These are phyloP conservation scores for Solanum acaule DNA, from an alignment of 257 asterid species.

Conservation along the genomic window DNA sequence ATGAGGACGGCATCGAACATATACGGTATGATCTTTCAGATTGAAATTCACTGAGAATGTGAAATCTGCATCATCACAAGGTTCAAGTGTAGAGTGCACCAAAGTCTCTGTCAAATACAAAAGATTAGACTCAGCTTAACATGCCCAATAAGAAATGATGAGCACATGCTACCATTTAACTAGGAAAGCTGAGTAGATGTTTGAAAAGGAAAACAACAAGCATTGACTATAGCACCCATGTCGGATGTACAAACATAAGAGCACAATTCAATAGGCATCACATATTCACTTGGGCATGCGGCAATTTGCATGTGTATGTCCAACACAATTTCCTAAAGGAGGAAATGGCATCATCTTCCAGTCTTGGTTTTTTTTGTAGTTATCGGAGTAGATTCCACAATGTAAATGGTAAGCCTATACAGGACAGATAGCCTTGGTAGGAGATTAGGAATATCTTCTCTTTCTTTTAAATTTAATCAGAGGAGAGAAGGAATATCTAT, in stretches of 20 bases:
- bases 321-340: neutral
- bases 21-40: slow-evolving; percentile 60
- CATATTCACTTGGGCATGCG: neutral
- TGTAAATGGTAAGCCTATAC: neutral
- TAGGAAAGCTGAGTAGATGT: neutral
- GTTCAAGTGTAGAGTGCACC: slow-evolving; percentile 97
- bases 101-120: slow-evolving; percentile 72
- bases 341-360: neutral
- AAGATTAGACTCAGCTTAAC: neutral
- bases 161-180: neutral
- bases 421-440: neutral
- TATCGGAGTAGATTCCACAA: neutral
- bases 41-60: slow-evolving; percentile 82
- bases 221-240: neutral
- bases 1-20: slow-evolving; percentile 88
- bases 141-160: neutral
- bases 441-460: neutral
- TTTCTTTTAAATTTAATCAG: neutral
- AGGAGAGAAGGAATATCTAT: neutral
- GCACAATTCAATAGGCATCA: neutral
- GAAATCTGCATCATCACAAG: slow-evolving; percentile 79
- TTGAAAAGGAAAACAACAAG: neutral
- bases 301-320: neutral
- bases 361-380: neutral
- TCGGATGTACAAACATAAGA: neutral